Evolutionary conservation across 768 basidiomycete species (phyloP).

Genomic region (Glaciozyma martinii): DNA sequence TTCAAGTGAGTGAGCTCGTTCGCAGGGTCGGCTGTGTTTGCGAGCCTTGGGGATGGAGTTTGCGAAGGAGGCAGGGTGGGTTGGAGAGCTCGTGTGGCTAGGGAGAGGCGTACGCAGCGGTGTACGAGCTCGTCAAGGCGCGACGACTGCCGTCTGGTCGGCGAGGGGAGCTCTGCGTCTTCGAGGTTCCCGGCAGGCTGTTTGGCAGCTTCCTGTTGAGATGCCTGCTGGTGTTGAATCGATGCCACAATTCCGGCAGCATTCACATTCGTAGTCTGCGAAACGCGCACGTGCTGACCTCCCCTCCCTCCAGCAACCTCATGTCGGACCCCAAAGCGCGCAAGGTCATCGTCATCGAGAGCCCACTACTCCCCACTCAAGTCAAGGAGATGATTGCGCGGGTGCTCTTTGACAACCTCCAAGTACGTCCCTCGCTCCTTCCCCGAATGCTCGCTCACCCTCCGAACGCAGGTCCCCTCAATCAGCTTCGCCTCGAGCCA

Average conservation of each 20-base stretch:
- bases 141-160: no score
- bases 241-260: no score
- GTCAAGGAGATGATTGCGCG: constrained; percentile 82
- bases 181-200: no score
- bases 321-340: constrained; percentile 90
- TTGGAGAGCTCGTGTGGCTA: no score
- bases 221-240: no score
- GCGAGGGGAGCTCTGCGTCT: no score
- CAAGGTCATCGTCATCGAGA: constrained; percentile 87
- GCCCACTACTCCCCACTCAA: constrained; percentile 71
- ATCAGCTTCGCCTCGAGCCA: constrained; percentile 88
- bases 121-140: no score
- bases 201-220: no score
- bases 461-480: constrained; percentile 67
- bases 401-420: constrained; percentile 79
- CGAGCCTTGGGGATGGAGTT: background rate
- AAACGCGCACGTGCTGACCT: background rate
- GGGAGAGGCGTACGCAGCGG: no score
- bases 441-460: constrained; percentile 1
- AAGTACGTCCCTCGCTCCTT: constrained; percentile 46
- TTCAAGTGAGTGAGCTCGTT: constrained; percentile 24
- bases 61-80: background rate
- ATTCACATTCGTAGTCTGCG: background rate
- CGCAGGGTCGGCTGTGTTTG: background rate
- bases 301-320: constrained; percentile 40